These are phyloP conservation scores for Claviceps cyperi DNA, from an alignment of 2,329 filamentous ascomycete genomes.

Conservation along the genomic window DNA sequence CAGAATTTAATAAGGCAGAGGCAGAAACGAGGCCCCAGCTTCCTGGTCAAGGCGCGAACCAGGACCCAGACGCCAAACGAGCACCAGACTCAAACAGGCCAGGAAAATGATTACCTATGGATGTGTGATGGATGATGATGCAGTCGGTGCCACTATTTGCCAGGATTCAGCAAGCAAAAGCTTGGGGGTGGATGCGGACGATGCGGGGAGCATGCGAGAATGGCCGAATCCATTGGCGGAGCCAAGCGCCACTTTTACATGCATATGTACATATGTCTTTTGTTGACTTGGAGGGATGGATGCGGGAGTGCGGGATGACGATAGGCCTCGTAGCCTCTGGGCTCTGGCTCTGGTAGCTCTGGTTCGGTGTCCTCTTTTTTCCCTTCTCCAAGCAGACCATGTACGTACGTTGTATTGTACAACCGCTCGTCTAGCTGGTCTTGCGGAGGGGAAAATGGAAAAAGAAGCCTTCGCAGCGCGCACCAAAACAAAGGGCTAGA, in stretches of 20 bases:
- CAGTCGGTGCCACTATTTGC: slow-evolving; percentile 5
- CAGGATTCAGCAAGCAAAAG: slow-evolving; percentile 4
- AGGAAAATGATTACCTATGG: not conserved
- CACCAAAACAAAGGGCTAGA: not conserved
- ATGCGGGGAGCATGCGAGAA: slow-evolving; percentile 6
- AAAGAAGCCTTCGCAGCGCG: no score
- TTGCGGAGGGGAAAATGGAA: no score
- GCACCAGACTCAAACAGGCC: not conserved
- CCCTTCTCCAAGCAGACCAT: no score
- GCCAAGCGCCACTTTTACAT: slow-evolving; percentile 5
- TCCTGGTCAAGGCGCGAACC: not conserved
- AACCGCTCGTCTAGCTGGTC: no score
- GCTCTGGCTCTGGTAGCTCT: no score
- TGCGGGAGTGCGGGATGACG: not conserved
- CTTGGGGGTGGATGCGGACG: slow-evolving; percentile 4
- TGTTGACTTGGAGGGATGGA: not conserved
- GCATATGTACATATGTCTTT: no score
- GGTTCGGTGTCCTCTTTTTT: no score
- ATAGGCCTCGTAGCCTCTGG: no score
- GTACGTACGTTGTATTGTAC: no score
- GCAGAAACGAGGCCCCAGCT: not conserved
- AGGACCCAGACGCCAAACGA: not conserved
- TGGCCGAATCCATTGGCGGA: slow-evolving; percentile 4
- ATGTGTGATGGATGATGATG: slow-evolving; percentile 3
- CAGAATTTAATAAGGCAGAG: slow-evolving; percentile 20